These are phyloP conservation scores for Stipa capillata DNA, from an alignment of 176 grass and related monocot genomes.

Conservation along the genomic window DNA sequence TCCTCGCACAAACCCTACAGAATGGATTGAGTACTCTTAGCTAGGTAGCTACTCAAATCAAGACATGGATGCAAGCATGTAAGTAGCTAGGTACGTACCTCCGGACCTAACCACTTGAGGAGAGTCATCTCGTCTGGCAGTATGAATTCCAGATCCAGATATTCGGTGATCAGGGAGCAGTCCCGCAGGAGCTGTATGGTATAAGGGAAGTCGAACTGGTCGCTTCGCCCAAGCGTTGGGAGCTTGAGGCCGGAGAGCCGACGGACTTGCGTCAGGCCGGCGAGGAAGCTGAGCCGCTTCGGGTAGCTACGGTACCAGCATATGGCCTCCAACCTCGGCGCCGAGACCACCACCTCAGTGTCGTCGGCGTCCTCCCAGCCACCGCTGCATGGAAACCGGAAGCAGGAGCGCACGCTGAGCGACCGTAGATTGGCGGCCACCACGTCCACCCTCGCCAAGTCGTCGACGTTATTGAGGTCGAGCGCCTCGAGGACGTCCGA, in stretches of 20 bases:
- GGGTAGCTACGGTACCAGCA: conserved; percentile 8
- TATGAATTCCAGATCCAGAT: background rate
- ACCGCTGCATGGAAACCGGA: too few species aligned
- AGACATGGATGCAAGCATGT: too few species aligned
- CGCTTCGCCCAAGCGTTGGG: background rate
- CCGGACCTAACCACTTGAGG: background rate
- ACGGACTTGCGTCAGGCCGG: background rate
- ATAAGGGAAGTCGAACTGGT: background rate
- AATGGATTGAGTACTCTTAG: too few species aligned
- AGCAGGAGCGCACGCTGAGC: background rate
- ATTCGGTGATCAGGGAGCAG: background rate
- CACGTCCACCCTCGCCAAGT: background rate
- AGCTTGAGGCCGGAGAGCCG: background rate
- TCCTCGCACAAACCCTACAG: background rate
- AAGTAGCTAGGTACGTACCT: too few species aligned
- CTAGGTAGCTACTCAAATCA: too few species aligned
- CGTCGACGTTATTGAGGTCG: background rate
- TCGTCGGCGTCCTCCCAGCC: background rate
- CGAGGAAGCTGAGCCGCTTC: background rate
- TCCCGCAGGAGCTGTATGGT: background rate
- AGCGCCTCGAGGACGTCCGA: background rate
- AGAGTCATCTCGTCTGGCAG: background rate
- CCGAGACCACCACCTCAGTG: background rate
- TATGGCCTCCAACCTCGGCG: background rate
- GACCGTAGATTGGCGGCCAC: background rate